A percentile compares a stretch with the other conserved stretches of the same genome.
These are phyloP conservation scores for Trichomonascus vanleenenianus DNA, from an alignment of 805 yeast species.

Conservation along the genomic window DNA sequence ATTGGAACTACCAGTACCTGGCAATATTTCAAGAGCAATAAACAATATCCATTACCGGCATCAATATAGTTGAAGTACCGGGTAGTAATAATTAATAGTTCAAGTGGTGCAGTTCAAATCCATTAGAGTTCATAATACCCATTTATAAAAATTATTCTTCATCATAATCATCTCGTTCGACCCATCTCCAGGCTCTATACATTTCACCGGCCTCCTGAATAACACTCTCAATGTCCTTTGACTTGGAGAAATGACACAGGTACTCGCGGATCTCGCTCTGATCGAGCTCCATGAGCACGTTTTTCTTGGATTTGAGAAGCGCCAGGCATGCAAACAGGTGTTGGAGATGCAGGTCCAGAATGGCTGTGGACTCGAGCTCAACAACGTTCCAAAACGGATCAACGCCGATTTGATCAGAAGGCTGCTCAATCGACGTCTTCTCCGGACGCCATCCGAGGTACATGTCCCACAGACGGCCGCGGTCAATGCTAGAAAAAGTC, in stretches of 20 bases:
- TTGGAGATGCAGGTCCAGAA: slow-evolving; percentile 46
- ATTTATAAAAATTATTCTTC: not conserved
- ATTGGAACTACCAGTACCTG: no score
- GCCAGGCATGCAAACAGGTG: slow-evolving; percentile 70
- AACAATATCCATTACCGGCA: no score
- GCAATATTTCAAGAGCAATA: no score
- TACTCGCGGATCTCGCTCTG: slow-evolving; percentile 82
- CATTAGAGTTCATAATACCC: no score
- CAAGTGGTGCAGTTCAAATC: no score
- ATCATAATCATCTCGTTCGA: slow-evolving; percentile 33
- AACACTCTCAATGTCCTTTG: slow-evolving; percentile 64
- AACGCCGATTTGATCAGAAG: slow-evolving; percentile 34
- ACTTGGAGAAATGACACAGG: slow-evolving; percentile 43
- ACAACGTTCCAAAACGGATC: slow-evolving; percentile 55
- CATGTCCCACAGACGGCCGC: slow-evolving; percentile 88
- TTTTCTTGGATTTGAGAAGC: slow-evolving; percentile 70
- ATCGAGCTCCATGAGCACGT: slow-evolving; percentile 75
- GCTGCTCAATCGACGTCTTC: slow-evolving; percentile 6
- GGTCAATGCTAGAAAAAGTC: slow-evolving; percentile 69
- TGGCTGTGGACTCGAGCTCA: slow-evolving; percentile 19
- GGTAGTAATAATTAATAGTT: no score
- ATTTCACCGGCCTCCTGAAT: slow-evolving; percentile 75
- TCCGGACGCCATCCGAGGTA: slow-evolving; percentile 57
- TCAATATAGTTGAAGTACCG: no score
- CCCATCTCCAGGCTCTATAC: slow-evolving; percentile 78